Evolutionary conservation across 2,329 filamentous ascomycete species (phyloP), one percentile per base, ranked within the genome.

Genomic region (Fragosphaeria purpurea): DNA sequence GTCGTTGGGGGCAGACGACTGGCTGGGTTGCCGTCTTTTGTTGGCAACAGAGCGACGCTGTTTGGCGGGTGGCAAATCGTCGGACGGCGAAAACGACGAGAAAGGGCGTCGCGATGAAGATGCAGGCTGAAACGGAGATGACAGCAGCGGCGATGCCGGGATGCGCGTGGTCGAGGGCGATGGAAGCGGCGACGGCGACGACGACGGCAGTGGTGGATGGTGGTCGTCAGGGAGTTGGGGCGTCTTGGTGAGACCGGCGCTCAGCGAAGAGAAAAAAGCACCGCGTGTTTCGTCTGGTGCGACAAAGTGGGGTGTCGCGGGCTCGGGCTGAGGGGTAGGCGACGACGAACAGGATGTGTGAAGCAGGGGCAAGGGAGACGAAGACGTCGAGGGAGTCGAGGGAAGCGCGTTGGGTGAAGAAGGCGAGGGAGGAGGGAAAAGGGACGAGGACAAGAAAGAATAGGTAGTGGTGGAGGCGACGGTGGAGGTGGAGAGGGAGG

Each of bases 311-410:
- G 71, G 71, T 39, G 71, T 74, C 51, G 65, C 63, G 50, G 70
- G 70, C 58, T 65, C 63, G 50, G 70, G 70, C 58, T 72, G 70
- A 52, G 71, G 69, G 55, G 70, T 69, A 48, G 69, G 62, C 33
- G 65, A 67, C 22, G 62, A 62, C 49, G 67, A 67, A 47, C 58
- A 61, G 41, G 65, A 65, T 46, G 61, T 58, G 52, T 62, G 58
- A 53, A 61, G 58, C 49, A 60, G 57, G 37, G 63, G 63, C n/a
- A 59, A 60, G 44, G 63, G 64, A 53, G 64, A 61, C 8, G 44
- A 35, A 6, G 44, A 43, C 5, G 44, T 37, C 8, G 41, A 44
- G 7, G 53, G 22, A 22, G 22, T 22, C 22, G 22, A 22, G 22
- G 22, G 22, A 22, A 22, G 22, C 22, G 22, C 22, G 22, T 22